phyloP scores from a whole-genome alignment of 2,329 filamentous ascomycete genomes.

The Drechslerella coelobrocha region DNA sequence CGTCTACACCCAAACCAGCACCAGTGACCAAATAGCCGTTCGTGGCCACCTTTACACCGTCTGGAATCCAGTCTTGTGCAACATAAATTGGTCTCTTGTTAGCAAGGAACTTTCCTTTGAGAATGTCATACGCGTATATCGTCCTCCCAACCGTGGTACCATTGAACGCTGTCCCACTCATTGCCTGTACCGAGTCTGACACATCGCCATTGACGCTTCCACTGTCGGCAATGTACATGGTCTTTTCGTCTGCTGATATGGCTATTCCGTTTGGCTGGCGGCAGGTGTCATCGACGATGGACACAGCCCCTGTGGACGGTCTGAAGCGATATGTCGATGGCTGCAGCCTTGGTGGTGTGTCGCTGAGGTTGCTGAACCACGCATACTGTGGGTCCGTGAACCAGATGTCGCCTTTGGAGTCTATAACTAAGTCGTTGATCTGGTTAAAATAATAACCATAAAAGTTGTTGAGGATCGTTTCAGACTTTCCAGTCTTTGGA shows the following conservation, averaged over 20 bases:
- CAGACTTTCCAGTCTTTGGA: slow-evolving; percentile 53
- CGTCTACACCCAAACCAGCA: slow-evolving; percentile 56
- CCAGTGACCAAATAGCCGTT: slow-evolving; percentile 60
- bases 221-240: slow-evolving; percentile 60
- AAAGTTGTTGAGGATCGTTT: slow-evolving; percentile 56
- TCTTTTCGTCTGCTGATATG: slow-evolving; percentile 59
- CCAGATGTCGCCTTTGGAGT: slow-evolving; percentile 57
- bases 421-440: slow-evolving; percentile 58
- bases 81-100: slow-evolving; percentile 60
- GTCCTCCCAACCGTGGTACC: slow-evolving; percentile 57
- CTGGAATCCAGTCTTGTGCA: slow-evolving; percentile 58
- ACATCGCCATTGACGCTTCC: slow-evolving; percentile 55
- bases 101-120: slow-evolving; percentile 56
- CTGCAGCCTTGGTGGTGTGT: slow-evolving; percentile 57
- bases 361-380: slow-evolving; percentile 57
- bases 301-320: slow-evolving; percentile 56
- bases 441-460: slow-evolving; percentile 58
- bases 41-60: slow-evolving; percentile 60
- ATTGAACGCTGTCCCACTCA: slow-evolving; percentile 48
- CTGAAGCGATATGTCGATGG: slow-evolving; percentile 59
- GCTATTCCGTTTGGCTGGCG: slow-evolving; percentile 60
- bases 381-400: slow-evolving; percentile 59
- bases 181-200: slow-evolving; percentile 54
- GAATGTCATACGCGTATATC: slow-evolving; percentile 59
- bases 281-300: slow-evolving; percentile 59